Conservation (phyloP, 495 filamentous ascomycete genomes). For the Daldinia loculata region DNA sequence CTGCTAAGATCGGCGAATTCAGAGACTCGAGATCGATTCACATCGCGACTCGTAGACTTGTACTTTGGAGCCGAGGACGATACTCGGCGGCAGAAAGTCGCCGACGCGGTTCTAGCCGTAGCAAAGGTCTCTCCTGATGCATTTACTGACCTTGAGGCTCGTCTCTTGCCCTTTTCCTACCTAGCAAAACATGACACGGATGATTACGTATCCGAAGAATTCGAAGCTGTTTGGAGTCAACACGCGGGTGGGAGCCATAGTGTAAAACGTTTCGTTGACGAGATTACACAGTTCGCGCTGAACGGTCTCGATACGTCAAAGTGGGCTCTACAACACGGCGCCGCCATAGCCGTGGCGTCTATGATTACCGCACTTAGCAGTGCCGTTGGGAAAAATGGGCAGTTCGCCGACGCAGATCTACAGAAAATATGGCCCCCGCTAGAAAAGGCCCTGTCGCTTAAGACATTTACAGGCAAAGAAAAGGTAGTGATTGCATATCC, state of each 20-base stretch:
- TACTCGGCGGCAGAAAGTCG: slow-evolving; percentile 73
- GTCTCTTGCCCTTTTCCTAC: slow-evolving; percentile 86
- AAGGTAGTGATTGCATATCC: slow-evolving; percentile 85
- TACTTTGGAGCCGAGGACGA: slow-evolving; percentile 86
- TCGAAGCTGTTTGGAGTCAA: slow-evolving; percentile 85
- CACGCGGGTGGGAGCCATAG: slow-evolving; percentile 86
- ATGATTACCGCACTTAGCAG: slow-evolving; percentile 68
- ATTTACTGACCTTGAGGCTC: slow-evolving; percentile 77
- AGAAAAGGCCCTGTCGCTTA: slow-evolving; percentile 80
- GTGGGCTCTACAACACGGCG: slow-evolving; percentile 90
- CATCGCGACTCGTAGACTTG: slow-evolving; percentile 69
- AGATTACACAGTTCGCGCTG: slow-evolving; percentile 75
- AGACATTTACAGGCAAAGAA: slow-evolving; percentile 95
- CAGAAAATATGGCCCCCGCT: slow-evolving; percentile 80
- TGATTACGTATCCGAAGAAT: slow-evolving; percentile 75
- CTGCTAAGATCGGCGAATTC: slow-evolving; percentile 77
- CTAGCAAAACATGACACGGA: slow-evolving; percentile 85
- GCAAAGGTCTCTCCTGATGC: slow-evolving; percentile 89
- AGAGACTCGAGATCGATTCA: slow-evolving; percentile 71
- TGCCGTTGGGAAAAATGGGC: slow-evolving; percentile 51
- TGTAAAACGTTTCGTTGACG: slow-evolving; percentile 81
- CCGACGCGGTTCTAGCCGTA: slow-evolving; percentile 78
- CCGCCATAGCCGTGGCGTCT: slow-evolving; percentile 80
- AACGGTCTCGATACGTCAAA: slow-evolving; percentile 75
- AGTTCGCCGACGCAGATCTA: slow-evolving; percentile 65